phyloP scores from a whole-genome alignment of 2,329 filamentous ascomycete genomes.

The Fusarium domesticum region DNA sequence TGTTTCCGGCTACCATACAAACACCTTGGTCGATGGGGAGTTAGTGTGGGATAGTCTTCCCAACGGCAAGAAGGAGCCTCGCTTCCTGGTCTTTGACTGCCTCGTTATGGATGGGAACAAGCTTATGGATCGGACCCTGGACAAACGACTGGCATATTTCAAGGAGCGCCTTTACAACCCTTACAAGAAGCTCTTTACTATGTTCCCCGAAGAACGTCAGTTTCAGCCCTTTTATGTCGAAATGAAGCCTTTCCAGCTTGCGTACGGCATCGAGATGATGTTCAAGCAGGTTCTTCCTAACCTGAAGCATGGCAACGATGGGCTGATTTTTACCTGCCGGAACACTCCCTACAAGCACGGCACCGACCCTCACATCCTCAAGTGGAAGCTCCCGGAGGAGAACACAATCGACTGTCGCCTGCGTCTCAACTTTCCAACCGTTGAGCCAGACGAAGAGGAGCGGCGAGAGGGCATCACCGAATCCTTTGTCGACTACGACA shows the following conservation, averaged over 20 bases:
- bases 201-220: constrained; percentile 65
- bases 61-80: constrained; percentile 66
- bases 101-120: constrained; percentile 74
- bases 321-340: constrained; percentile 95
- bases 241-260: constrained; percentile 85
- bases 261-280: constrained; percentile 89
- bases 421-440: constrained; percentile 68
- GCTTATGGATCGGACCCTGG: constrained; percentile 74
- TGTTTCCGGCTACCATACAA: constrained; percentile 66
- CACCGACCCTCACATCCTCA: constrained; percentile 89
- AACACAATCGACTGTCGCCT: constrained; percentile 94
- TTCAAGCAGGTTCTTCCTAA: constrained; percentile 81
- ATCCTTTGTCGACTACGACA: constrained; percentile 74
- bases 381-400: constrained; percentile 95
- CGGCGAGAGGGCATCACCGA: constrained; percentile 62
- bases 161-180: constrained; percentile 72
- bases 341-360: constrained; percentile 82
- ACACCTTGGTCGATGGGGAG: constrained; percentile 89
- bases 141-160: constrained; percentile 87
- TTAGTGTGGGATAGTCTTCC: constrained; percentile 78
- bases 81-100: constrained; percentile 92
- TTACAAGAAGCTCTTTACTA: constrained; percentile 60
- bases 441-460: constrained; percentile 67
- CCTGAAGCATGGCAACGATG: constrained; percentile 90
- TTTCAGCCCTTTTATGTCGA: constrained; percentile 78